A percentile compares a stretch with the other conserved stretches of the same genome.
phyloP scores from a whole-genome alignment of 345 rosid genomes.

The Dimocarpus longan region DNA sequence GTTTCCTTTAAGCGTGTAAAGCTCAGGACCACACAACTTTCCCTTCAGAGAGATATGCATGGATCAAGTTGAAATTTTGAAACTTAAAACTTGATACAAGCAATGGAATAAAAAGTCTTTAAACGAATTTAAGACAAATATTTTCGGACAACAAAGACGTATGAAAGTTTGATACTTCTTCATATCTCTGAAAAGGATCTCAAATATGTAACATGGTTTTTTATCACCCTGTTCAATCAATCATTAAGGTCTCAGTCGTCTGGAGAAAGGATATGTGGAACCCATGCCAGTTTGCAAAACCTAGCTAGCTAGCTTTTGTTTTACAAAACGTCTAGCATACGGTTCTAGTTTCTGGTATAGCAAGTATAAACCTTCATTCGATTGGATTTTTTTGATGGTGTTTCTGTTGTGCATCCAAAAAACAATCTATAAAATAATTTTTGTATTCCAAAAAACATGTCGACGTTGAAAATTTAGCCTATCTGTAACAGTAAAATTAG shows the following conservation, averaged over 20 bases:
- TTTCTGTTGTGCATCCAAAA: too few species aligned
- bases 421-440: too few species aligned
- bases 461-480: too few species aligned
- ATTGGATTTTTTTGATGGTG: neutral
- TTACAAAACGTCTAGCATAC: neutral
- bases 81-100: conserved; percentile 7
- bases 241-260: conserved; percentile 2
- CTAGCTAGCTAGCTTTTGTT: too few species aligned
- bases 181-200: conserved; percentile 11
- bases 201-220: neutral
- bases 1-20: conserved; percentile 16
- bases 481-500: too few species aligned
- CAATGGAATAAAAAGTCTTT: neutral
- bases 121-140: neutral
- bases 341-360: neutral
- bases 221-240: conserved; percentile 19
- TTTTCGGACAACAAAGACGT: conserved; percentile 24
- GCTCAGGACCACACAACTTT: conserved; percentile 49
- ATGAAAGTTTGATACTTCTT: conserved; percentile 23
- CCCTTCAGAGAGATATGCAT: conserved; percentile 33
- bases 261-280: conserved; percentile 4
- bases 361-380: neutral
- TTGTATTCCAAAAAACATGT: too few species aligned
- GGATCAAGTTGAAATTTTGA: conserved; percentile 34
- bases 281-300: conserved; percentile 16